These are phyloP conservation scores for Thielaviopsis euricoi DNA, from an alignment of 2,329 filamentous ascomycete species.

Conservation along the genomic window DNA sequence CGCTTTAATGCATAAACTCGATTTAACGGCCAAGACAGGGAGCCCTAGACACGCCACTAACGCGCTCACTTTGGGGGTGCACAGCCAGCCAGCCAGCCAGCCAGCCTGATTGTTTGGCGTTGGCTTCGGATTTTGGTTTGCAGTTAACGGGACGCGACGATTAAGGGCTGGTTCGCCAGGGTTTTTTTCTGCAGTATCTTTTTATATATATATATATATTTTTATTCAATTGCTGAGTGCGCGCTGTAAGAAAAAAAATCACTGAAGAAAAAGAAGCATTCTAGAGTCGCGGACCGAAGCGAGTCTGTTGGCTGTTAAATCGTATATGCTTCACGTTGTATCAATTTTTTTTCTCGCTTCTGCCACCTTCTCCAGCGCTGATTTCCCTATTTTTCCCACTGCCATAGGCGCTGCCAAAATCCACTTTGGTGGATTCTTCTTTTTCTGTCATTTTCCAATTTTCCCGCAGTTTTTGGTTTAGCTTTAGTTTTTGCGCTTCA, in stretches of 20 bases:
- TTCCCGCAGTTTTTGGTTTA: no score
- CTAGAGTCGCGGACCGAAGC: no score
- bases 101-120: neutral
- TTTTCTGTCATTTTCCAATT: no score
- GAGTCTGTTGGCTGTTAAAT: neutral
- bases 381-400: neutral
- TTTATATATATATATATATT: no score
- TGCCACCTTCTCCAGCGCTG: neutral
- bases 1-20: conserved; percentile 1
- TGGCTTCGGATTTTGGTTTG: neutral
- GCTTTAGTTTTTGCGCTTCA: neutral
- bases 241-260: no score
- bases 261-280: no score
- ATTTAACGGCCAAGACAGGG: neutral
- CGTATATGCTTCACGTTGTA: neutral
- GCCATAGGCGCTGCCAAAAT: neutral
- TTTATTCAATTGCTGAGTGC: no score
- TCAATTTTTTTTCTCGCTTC: neutral
- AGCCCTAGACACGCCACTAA: neutral
- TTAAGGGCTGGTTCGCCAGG: neutral
- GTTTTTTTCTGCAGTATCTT: no score
- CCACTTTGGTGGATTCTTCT: no score
- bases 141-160: neutral
- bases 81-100: no score
- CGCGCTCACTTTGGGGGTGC: no score